A percentile compares a stretch with the other conserved stretches of the same genome.
Conservation (phyloP, 208 protist species). For the Trypanosoma scelopori region DNA sequence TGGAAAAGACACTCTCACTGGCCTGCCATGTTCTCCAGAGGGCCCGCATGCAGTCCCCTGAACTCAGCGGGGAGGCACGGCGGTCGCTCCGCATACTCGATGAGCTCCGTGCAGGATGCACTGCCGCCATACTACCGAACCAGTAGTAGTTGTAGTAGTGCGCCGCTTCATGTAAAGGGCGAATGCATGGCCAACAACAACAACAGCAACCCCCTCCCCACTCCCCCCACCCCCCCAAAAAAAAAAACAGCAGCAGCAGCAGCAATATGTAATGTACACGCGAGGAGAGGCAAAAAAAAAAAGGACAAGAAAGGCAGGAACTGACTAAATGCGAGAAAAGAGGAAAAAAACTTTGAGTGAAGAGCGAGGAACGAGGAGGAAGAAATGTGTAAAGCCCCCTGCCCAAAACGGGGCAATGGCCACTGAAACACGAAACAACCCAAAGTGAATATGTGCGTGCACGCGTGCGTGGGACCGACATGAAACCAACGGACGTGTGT, state of each 20-base stretch:
- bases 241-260: too few species aligned
- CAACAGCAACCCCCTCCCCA: conserved; percentile 1
- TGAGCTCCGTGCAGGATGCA: conserved; percentile 1
- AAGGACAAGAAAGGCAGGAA: background rate
- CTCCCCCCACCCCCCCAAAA: too few species aligned
- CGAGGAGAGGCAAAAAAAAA: background rate
- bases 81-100: conserved; percentile 9
- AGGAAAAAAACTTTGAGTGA: background rate
- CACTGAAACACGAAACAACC: too few species aligned
- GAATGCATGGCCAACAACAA: background rate
- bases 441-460: background rate
- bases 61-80: conserved; percentile 8
- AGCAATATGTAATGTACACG: too few species aligned
- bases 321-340: background rate
- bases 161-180: background rate
- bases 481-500: too few species aligned
- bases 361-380: background rate
- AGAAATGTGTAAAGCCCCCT: too few species aligned
- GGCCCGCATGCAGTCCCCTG: conserved; percentile 1
- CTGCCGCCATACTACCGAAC: background rate
- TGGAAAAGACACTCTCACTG: conserved; percentile 30
- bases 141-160: background rate
- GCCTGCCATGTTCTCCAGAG: conserved; percentile 19
- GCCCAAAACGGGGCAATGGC: too few species aligned
- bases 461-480: background rate